phyloP scores from a whole-genome alignment of 371 early-diverging fungal species.

The Mortierella sp. region DNA sequence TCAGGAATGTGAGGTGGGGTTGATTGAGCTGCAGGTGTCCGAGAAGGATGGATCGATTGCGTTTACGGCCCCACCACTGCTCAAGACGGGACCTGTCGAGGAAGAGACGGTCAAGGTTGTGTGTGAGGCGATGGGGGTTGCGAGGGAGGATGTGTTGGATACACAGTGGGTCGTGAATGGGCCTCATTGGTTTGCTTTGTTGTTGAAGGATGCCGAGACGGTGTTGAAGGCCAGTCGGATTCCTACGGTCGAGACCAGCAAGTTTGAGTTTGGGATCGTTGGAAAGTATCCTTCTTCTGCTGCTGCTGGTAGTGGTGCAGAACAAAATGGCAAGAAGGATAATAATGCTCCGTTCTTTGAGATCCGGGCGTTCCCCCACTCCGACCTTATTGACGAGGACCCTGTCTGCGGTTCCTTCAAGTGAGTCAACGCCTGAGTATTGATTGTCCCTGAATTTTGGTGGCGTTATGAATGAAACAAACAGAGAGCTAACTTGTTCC shows the following conservation, averaged over 20 bases:
- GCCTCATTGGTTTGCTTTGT: conserved; percentile 30
- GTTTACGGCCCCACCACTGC: conserved; percentile 33
- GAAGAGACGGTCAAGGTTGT: conserved; percentile 13
- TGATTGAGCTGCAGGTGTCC: conserved; percentile 19
- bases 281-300: conserved; percentile 18
- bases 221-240: conserved; percentile 26
- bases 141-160: conserved; percentile 24
- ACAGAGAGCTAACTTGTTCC: not conserved
- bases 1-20: conserved; percentile 40
- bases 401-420: conserved; percentile 45
- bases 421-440: not conserved
- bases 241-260: conserved; percentile 23
- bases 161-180: conserved; percentile 41
- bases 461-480: not conserved
- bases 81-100: conserved; percentile 30
- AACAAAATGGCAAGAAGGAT: not conserved
- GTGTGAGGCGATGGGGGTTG: conserved; percentile 31
- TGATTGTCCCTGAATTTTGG: not conserved
- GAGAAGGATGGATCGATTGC: conserved; percentile 19
- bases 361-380: conserved; percentile 33
- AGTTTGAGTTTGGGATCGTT: conserved; percentile 27
- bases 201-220: conserved; percentile 32
- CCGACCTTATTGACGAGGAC: conserved; percentile 23
- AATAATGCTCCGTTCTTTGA: conserved; percentile 29
- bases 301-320: not conserved